These are phyloP conservation scores for Myochromella boudieri DNA, from an alignment of 768 basidiomycete species.

Conservation along the genomic window DNA sequence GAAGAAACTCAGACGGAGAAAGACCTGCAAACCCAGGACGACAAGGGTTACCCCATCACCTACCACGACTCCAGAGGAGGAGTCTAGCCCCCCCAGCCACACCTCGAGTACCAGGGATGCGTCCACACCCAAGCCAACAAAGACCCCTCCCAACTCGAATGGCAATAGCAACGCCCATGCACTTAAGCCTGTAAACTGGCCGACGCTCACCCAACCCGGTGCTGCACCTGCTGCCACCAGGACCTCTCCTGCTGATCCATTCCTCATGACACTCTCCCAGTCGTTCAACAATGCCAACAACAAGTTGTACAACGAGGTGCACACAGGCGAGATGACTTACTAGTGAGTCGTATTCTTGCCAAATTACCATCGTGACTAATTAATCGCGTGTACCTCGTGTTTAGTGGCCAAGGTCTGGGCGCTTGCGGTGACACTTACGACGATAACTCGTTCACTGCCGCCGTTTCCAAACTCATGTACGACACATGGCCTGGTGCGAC, in stretches of 20 bases:
- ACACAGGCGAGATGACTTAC: conserved; percentile 30
- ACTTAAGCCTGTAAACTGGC: conserved; percentile 25
- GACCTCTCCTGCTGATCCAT: conserved; percentile 25
- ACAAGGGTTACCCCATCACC: not conserved
- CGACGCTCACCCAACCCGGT: conserved; percentile 23
- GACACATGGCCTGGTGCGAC: conserved; percentile 26
- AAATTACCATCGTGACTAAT: not conserved
- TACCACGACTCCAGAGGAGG: conserved; percentile 2
- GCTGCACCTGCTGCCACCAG: conserved; percentile 21
- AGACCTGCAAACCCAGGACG: conserved; percentile 4
- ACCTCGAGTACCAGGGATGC: conserved; percentile 1
- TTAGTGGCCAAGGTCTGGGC: conserved; percentile 27
- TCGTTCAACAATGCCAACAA: conserved; percentile 26
- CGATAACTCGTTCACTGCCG: conserved; percentile 28
- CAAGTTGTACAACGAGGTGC: conserved; percentile 18
- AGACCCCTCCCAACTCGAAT: conserved; percentile 4
- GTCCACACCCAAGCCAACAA: conserved; percentile 4
- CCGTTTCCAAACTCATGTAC: conserved; percentile 26
- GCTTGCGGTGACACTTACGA: conserved; percentile 31
- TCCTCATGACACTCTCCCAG: conserved; percentile 27
- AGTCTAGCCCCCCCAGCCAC: not conserved
- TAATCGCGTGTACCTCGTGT: conserved; percentile 2
- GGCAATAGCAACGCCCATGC: conserved; percentile 10
- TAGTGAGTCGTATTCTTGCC: conserved; percentile 21
- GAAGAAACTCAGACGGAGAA: conserved; percentile 7